phyloP scores from a whole-genome alignment of 2,329 filamentous ascomycete species.

The Colletotrichum destructivum region DNA sequence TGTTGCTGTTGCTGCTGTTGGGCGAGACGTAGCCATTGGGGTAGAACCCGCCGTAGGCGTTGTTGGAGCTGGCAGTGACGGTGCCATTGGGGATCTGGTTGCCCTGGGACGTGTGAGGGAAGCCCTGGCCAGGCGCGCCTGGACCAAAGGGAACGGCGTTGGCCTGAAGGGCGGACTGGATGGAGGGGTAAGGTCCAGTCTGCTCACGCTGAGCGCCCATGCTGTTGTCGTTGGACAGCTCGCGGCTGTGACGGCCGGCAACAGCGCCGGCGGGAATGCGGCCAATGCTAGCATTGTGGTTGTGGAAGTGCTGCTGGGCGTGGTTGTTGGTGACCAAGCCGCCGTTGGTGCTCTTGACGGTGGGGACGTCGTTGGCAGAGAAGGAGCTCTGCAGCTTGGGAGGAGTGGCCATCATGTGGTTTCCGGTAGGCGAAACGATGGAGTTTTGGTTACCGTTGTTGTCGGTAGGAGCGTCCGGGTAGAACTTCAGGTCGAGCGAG shows the following conservation, averaged over 20 bases:
- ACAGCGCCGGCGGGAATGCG: conserved; percentile 80
- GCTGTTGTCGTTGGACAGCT: conserved; percentile 71
- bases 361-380: conserved; percentile 91
- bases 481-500: conserved; percentile 70
- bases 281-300: conserved; percentile 87
- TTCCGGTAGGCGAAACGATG: conserved; percentile 63
- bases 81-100: conserved; percentile 45
- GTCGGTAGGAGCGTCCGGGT: conserved; percentile 62
- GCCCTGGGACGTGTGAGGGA: conserved; percentile 44
- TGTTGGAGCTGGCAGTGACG: conserved; percentile 28
- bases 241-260: conserved; percentile 79
- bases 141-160: conserved; percentile 86
- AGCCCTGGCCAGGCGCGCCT: conserved; percentile 55
- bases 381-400: conserved; percentile 89
- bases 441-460: conserved; percentile 50
- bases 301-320: conserved; percentile 76
- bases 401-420: conserved; percentile 71
- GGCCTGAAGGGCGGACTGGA: conserved; percentile 83
- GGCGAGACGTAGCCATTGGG: conserved; percentile 36
- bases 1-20: conserved; percentile 11
- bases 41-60: conserved; percentile 35
- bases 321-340: conserved; percentile 64
- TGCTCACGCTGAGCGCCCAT: conserved; percentile 60
- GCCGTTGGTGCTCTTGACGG: conserved; percentile 76
- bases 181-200: conserved; percentile 67